These are phyloP conservation scores for Fraxinus dipetala DNA, from an alignment of 305 asterid species.

Conservation along the genomic window DNA sequence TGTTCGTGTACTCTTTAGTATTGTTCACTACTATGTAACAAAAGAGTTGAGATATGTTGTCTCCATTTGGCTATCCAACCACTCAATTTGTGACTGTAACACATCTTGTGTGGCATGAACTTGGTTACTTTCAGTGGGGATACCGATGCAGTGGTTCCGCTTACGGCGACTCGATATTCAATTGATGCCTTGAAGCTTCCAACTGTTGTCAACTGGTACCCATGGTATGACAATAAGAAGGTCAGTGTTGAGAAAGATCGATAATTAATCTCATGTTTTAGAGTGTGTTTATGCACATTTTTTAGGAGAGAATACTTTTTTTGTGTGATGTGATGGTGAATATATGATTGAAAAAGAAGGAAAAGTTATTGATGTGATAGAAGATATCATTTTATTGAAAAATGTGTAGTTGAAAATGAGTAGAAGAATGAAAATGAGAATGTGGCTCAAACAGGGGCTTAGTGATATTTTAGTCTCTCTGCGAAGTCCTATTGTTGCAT, in stretches of 20 bases:
- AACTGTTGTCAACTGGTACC: slow-evolving; percentile 54
- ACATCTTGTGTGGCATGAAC: background rate
- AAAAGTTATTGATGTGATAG: no score
- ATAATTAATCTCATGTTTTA: background rate
- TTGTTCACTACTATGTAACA: background rate
- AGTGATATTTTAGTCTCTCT: background rate
- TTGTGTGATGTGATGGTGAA: no score
- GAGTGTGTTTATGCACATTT: no score
- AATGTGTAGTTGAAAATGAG: no score
- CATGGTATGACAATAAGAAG: slow-evolving; percentile 84
- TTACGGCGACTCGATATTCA: slow-evolving; percentile 90
- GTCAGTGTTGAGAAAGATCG: slow-evolving; percentile 34
- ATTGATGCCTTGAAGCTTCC: slow-evolving; percentile 87
- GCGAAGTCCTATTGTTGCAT: background rate
- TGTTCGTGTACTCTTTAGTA: background rate
- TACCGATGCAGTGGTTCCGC: slow-evolving; percentile 88
- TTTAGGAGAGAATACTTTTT: no score
- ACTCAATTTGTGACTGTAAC: background rate
- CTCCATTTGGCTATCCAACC: background rate
- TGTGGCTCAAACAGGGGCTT: no score
- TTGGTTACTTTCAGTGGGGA: slow-evolving; percentile 61
- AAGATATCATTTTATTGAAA: no score
- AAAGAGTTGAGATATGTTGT: background rate
- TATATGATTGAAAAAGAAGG: no score
- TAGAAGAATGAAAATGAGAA: no score